These are phyloP conservation scores for Phaeotremella skinneri DNA, from an alignment of 768 basidiomycete genomes.

Conservation along the genomic window DNA sequence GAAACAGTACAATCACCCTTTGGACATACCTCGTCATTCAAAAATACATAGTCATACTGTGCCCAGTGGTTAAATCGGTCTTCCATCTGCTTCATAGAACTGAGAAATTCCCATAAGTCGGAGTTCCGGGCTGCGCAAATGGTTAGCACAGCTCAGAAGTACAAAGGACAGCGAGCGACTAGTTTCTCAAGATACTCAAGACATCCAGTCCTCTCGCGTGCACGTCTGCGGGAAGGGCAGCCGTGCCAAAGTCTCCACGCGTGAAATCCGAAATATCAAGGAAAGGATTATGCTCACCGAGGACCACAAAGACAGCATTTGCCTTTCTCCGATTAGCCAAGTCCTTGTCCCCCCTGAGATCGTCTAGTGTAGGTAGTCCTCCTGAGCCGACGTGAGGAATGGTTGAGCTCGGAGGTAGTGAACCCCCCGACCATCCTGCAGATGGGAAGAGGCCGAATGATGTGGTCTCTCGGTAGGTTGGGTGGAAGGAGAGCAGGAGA, in stretches of 20 bases:
- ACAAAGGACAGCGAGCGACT: too few relatives aligned
- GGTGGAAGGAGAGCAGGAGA: conserved; percentile 46
- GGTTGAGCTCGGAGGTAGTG: conserved; percentile 25
- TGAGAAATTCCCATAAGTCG: conserved; percentile 56
- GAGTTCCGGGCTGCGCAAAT: conserved; percentile 42
- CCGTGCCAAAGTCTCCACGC: too few relatives aligned
- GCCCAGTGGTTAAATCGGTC: conserved; percentile 78
- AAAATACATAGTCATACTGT: conserved; percentile 77
- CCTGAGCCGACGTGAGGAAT: conserved; percentile 23
- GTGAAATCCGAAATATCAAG: too few relatives aligned
- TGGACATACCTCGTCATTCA: conserved; percentile 63
- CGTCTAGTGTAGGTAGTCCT: conserved; percentile 23
- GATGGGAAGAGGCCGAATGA: conserved; percentile 29
- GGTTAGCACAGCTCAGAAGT: background rate
- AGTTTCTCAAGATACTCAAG: too few relatives aligned
- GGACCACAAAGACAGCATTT: conserved; percentile 77
- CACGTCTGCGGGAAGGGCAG: too few relatives aligned
- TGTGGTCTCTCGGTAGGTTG: conserved; percentile 48
- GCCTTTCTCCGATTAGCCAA: conserved; percentile 56
- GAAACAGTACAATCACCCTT: background rate
- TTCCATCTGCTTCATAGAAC: conserved; percentile 74
- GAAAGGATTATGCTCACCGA: conserved; percentile 53
- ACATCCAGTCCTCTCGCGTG: too few relatives aligned
- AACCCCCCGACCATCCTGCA: conserved; percentile 8
- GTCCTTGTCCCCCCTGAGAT: conserved; percentile 20